phyloP scores from a whole-genome alignment of 768 basidiomycete genomes.

The Pleurotus giganteus region DNA sequence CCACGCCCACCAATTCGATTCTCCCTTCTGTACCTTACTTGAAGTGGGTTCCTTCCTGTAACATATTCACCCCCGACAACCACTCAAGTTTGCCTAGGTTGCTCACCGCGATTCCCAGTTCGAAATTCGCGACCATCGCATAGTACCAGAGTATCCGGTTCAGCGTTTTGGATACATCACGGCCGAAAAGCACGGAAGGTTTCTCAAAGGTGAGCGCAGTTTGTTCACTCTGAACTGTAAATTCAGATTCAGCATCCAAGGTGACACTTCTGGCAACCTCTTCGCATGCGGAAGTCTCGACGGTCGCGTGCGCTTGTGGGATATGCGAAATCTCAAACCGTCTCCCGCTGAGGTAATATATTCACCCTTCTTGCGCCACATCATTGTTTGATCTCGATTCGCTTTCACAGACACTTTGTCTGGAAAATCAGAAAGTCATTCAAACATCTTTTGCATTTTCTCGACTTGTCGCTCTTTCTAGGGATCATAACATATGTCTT shows the following conservation, averaged over 20 bases:
- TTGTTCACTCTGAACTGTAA: neutral
- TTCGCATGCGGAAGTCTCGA: slow-evolving; percentile 44
- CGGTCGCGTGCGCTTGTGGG: slow-evolving; percentile 46
- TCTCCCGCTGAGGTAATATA: slow-evolving; percentile 20
- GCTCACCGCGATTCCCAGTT: slow-evolving; percentile 51
- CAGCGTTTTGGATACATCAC: slow-evolving; percentile 43
- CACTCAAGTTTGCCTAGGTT: slow-evolving; percentile 28
- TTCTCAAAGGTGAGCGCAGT: slow-evolving; percentile 37
- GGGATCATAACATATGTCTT: slow-evolving; percentile 31
- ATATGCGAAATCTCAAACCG: slow-evolving; percentile 36
- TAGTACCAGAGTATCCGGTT: slow-evolving; percentile 30
- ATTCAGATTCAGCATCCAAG: neutral
- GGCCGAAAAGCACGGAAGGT: slow-evolving; percentile 38
- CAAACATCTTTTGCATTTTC: slow-evolving; percentile 34
- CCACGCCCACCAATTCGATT: slow-evolving; percentile 36
- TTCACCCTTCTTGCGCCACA: neutral
- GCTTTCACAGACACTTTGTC: slow-evolving; percentile 28
- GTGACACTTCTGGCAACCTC: slow-evolving; percentile 21
- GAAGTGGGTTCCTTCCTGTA: slow-evolving; percentile 30
- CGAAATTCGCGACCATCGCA: slow-evolving; percentile 47
- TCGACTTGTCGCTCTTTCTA: slow-evolving; percentile 36
- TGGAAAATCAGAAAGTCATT: slow-evolving; percentile 32
- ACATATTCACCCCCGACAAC: neutral
- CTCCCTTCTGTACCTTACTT: slow-evolving; percentile 38
- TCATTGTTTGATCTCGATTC: neutral